A percentile compares a stretch with the other conserved stretches of the same genome.
These are phyloP conservation scores for Tetrahymena thermophila DNA, from an alignment of 73 alveolate species.

Conservation along the genomic window DNA sequence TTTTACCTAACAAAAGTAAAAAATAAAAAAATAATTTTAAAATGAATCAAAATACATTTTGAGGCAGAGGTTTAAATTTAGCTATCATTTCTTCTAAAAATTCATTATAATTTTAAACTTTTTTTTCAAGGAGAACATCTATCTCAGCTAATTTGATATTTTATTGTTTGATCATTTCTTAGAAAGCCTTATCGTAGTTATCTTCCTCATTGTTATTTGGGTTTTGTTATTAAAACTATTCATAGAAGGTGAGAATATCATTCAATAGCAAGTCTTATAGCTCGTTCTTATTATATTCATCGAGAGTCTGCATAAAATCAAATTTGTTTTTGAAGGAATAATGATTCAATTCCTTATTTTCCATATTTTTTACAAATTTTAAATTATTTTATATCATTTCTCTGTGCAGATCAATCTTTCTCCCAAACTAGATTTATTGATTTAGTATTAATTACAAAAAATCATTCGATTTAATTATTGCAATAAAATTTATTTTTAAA, in stretches of 20 bases:
- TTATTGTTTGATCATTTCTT: background rate
- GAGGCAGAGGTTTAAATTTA: background rate
- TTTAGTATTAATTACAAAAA: too few relatives aligned
- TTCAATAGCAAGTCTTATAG: background rate
- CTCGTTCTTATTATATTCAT: background rate
- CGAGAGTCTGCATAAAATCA: background rate
- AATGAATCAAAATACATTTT: too few relatives aligned
- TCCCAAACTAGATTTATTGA: background rate
- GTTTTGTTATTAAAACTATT: background rate
- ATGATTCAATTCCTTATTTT: background rate
- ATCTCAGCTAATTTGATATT: background rate
- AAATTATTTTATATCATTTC: background rate
- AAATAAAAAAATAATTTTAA: too few relatives aligned
- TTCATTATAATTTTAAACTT: background rate
- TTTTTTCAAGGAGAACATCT: background rate
- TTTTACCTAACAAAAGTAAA: background rate
- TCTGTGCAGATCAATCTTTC: background rate
- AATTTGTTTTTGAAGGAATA: background rate
- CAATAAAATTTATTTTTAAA: background rate
- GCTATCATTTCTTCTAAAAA: background rate
- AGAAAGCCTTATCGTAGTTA: background rate
- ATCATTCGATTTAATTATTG: background rate
- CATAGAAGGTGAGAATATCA: background rate
- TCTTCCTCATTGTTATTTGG: background rate
- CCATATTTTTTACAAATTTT: background rate